Evolutionary conservation across 2,329 filamentous ascomycete species (phyloP).

Genomic region (Alternaria gaisen): DNA sequence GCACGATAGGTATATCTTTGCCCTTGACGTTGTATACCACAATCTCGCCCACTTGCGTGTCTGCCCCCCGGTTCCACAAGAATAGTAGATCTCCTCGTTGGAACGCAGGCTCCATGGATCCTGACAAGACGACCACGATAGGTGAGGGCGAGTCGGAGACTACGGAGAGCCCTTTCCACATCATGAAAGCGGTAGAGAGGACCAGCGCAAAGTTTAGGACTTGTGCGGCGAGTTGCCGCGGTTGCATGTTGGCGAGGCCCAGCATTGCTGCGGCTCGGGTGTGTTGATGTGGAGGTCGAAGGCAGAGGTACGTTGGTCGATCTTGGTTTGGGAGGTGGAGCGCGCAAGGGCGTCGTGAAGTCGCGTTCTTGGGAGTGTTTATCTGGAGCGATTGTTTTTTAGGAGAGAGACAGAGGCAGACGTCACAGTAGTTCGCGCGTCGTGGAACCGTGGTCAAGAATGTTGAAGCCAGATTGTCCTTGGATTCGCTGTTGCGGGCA

Average conservation of each 20-base stretch:
- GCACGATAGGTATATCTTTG: conserved; percentile 98
- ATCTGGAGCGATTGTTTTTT: background rate
- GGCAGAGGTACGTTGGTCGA: background rate
- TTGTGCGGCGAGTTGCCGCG: conserved; percentile 82
- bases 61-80: conserved; percentile 74
- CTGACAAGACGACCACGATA: conserved; percentile 84
- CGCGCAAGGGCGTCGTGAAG: background rate
- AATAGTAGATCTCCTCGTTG: conserved; percentile 79
- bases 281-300: conserved; percentile 6
- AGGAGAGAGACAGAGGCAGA: background rate
- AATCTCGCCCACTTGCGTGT: conserved; percentile 75
- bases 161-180: conserved; percentile 86
- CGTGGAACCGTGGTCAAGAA: conserved; percentile 27
- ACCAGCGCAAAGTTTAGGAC: conserved; percentile 91
- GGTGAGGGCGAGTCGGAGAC: conserved; percentile 71
- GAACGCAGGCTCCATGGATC: conserved; percentile 86
- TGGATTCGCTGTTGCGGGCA: conserved; percentile 28
- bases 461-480: conserved; percentile 46
- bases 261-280: conserved; percentile 40
- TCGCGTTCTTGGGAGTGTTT: background rate
- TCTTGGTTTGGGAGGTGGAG: background rate
- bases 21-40: conserved; percentile 86
- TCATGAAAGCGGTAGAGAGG: conserved; percentile 91
- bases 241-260: conserved; percentile 69
- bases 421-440: conserved; percentile 14